Base-by-base conservation (phyloP, 352 stramenopile genomes). In the Phytophthora meadii region DNA sequence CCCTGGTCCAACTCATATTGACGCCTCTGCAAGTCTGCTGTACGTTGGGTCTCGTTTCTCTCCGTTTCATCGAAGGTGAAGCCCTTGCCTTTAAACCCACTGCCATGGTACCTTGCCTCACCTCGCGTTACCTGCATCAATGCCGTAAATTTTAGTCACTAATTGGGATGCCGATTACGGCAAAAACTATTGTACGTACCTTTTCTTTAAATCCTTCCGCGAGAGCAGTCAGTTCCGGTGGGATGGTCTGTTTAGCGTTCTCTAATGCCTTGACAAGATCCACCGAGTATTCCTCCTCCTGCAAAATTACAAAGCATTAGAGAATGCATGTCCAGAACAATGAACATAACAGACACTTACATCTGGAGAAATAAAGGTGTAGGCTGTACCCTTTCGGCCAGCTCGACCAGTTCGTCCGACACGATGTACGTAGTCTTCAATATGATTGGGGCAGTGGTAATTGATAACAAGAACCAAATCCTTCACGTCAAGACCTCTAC, bases 401-500 rank as follows among this genome's bases (percentile, higher is more conserved):
- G 97, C 98, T 52, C 97, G 82, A 12, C 97, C 97, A 19, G 97
- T 99, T 52, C 98, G 77, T 6, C 97, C 98, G 4, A 99, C 97
- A 30, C 98, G 93, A 82, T 99, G 98, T 2, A 99, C 97, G 64
- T 99, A 99, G 65, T 99, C 98, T 86, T 99, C 98, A 44, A 99
- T 80, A 73, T 99, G 97, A 72, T 99, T 99, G 0, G 98, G 98
- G 49, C 94, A 98, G 49, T 98, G 97, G 70, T 99, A 99, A 82
- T 99, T 99, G 68, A 99, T 98, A 30, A 99, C 98, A 65, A 98
- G 97, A 36, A 97, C 83, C 53, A 99, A 90, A 51, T 98, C 95
- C 45, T 98, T 97, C 32, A 99, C 98, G 70, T 99, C 98, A 40
- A 99, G 86, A 58, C 98, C 98, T 51, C 98, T 89, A 46, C 94